Percentiles rank a stretch among this genome's conserved stretches.
These are phyloP conservation scores for Pharnaceum exiguum DNA, from an alignment of 148 eudicot genomes.

Conservation along the genomic window DNA sequence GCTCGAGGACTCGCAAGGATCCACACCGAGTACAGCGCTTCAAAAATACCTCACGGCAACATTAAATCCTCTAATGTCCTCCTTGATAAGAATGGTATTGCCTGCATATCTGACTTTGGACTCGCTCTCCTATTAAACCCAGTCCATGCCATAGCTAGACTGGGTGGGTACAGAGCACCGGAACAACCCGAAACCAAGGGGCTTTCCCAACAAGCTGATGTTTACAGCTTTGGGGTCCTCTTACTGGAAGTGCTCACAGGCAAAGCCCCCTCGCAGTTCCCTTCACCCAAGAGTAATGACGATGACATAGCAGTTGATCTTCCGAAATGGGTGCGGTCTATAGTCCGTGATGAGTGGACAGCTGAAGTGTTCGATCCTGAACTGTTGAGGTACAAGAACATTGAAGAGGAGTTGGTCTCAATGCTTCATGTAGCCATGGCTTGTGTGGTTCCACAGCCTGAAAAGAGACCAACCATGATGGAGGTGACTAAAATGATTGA, in stretches of 20 bases:
- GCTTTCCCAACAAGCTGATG: slow-evolving; percentile 82
- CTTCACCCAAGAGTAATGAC: slow-evolving; percentile 33
- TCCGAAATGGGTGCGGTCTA: slow-evolving; percentile 79
- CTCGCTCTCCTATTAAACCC: slow-evolving; percentile 74
- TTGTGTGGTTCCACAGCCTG: slow-evolving; percentile 63
- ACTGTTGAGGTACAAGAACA: slow-evolving; percentile 87
- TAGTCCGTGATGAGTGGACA: slow-evolving; percentile 94
- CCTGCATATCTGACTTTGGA: slow-evolving; percentile 88
- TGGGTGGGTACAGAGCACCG: slow-evolving; percentile 85
- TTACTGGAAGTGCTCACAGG: slow-evolving; percentile 79
- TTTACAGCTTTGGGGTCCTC: slow-evolving; percentile 80
- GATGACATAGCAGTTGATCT: slow-evolving; percentile 46
- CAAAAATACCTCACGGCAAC: slow-evolving; percentile 86
- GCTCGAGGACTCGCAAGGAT: slow-evolving; percentile 80
- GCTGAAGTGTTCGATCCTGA: slow-evolving; percentile 90
- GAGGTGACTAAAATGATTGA: slow-evolving; percentile 81
- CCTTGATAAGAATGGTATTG: slow-evolving; percentile 72
- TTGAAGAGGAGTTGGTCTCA: slow-evolving; percentile 84
- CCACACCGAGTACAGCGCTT: slow-evolving; percentile 56
- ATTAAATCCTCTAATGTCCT: slow-evolving; percentile 79
- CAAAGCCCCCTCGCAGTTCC: slow-evolving; percentile 48
- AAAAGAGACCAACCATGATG: slow-evolving; percentile 81
- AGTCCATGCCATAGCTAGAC: slow-evolving; percentile 63
- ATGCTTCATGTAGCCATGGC: slow-evolving; percentile 94
- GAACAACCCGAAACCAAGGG: slow-evolving; percentile 61